Percentiles rank a stretch among this genome's conserved stretches.
Evolutionary conservation across 2,329 filamentous ascomycete genomes (phyloP).

Genomic region (Colletotrichum gloeosporioides): DNA sequence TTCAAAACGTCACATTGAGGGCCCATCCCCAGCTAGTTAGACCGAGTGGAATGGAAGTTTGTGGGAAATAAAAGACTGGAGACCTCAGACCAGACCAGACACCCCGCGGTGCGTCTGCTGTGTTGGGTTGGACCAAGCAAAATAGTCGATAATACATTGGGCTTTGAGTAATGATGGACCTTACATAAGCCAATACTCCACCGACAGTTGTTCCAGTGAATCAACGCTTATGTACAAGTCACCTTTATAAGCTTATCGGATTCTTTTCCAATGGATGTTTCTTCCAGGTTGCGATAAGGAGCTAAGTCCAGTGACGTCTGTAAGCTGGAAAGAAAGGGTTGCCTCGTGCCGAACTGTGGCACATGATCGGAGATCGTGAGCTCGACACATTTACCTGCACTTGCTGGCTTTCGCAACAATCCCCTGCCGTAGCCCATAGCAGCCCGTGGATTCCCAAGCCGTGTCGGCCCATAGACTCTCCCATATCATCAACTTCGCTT

Average conservation of each 20-base stretch:
- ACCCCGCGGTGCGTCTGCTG: no score
- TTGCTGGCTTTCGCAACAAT: background rate
- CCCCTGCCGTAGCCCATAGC: background rate
- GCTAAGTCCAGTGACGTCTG: conserved; percentile 1
- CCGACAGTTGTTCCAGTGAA: background rate
- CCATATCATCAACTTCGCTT: background rate
- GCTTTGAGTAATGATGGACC: background rate
- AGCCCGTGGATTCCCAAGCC: background rate
- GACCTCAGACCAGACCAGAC: background rate
- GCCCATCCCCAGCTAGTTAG: background rate
- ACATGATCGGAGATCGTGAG: conserved; percentile 24
- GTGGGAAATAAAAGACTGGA: background rate
- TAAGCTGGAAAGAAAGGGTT: background rate
- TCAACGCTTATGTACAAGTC: background rate
- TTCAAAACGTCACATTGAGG: background rate
- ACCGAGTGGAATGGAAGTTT: background rate
- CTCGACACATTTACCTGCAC: background rate
- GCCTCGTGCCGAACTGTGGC: conserved; percentile 3
- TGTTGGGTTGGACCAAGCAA: background rate
- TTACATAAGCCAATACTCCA: background rate
- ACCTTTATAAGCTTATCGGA: background rate
- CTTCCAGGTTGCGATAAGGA: background rate
- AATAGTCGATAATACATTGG: background rate
- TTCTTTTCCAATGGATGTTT: background rate
- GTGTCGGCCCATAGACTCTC: background rate